Evolutionary conservation across 164 flowering plant species (phyloP), one percentile per base, ranked within the genome.

Genomic region (Malania oleifera): DNA sequence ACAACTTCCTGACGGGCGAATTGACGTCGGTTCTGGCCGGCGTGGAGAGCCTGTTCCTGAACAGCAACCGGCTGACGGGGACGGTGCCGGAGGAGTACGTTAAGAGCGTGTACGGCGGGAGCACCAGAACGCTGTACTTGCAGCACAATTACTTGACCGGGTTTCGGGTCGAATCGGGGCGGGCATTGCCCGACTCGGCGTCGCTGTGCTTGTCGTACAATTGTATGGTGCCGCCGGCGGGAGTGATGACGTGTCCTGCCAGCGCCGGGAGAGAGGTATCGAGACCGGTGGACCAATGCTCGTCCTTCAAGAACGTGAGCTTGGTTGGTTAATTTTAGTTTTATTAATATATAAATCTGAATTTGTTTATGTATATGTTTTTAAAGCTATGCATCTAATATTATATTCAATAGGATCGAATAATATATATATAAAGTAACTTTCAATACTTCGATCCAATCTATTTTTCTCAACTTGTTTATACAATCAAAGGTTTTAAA

Each of bases 101-200:
- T 1, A 52, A 65, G 52, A 70, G 82, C 49, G 52, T 80, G 31
- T 48, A 17, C 46, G 5, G 25, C 0, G 85, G 96, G 0, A 52
- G 28, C 41, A 80, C 73, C 52, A 75, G 56, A 56, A 80, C 83
- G 3, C 51, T 87, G 18, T 87, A 81, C 54, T 43, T 87, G 37
- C 91, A 87, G 63, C 91, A 85, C 60, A 87, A 87, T 57, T 85
- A 71, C 67, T 12, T 87, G 0, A 29, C 83, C 1, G 80, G 69
- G 5, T 76, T 87, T 25, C 77, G 82, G 3, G 5, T 75, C 55
- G 60, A 61, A 0, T 27, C 58, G 14, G 76, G 74, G 1, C 5
- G 59, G 56, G 29, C 53, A 7, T 59, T 79, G 57, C 88, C 95
- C 10, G 75, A 67, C 24, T 59, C 80, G 25, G 79, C 41, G n/a